Evolutionary conservation across 768 basidiomycete species (phyloP).

Genomic region (Boletellus ananiceps): DNA sequence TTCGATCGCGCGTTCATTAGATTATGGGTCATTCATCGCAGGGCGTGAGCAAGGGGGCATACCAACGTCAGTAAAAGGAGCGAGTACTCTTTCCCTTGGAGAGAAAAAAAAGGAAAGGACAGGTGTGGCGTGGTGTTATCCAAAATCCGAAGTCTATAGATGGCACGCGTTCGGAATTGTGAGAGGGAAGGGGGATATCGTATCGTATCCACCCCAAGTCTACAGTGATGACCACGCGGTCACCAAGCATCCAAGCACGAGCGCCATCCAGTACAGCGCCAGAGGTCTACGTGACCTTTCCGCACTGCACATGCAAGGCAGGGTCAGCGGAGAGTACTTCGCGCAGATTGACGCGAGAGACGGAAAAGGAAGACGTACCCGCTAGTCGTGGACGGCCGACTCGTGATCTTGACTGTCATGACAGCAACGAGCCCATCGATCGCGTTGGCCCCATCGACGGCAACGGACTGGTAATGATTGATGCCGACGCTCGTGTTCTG

Average conservation of each 20-base stretch:
- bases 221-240: slow-evolving; percentile 5
- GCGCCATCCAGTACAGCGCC: slow-evolving; percentile 8
- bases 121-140: neutral
- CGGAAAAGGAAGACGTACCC: slow-evolving; percentile 18
- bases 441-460: slow-evolving; percentile 48
- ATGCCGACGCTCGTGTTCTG: slow-evolving; percentile 63
- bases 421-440: slow-evolving; percentile 83
- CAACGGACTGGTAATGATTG: slow-evolving; percentile 61
- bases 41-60: no score
- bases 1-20: no score
- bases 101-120: neutral
- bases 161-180: neutral
- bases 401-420: slow-evolving; percentile 63
- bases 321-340: neutral
- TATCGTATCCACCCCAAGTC: neutral
- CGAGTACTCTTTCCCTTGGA: no score
- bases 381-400: slow-evolving; percentile 25
- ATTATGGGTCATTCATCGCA: no score
- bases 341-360: neutral
- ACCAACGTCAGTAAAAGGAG: no score
- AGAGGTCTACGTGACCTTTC: slow-evolving; percentile 8
- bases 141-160: neutral
- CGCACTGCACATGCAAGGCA: slow-evolving; percentile 11
- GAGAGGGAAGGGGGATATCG: neutral
- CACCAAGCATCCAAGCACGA: slow-evolving; percentile 11